These are phyloP conservation scores for Passalora sequoiae DNA, from an alignment of 2,329 filamentous ascomycete genomes.

Conservation along the genomic window DNA sequence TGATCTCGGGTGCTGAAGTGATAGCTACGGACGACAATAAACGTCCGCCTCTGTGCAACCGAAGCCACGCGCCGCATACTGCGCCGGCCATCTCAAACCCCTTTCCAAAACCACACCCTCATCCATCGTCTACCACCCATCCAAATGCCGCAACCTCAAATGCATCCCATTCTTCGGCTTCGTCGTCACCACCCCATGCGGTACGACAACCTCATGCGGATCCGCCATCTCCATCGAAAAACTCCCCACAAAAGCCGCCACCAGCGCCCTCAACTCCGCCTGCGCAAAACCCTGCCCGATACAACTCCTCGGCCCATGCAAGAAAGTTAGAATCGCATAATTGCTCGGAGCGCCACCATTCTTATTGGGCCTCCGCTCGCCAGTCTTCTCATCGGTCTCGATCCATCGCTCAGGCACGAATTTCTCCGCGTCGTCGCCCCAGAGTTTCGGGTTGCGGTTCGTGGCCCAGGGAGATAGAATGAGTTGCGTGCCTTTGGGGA, in stretches of 20 bases:
- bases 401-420: conserved; percentile 47
- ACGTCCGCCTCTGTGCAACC: too few relatives aligned
- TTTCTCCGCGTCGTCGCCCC: conserved; percentile 39
- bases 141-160: conserved; percentile 21
- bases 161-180: conserved; percentile 28
- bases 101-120: too few relatives aligned
- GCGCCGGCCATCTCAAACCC: too few relatives aligned
- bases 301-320: conserved; percentile 66
- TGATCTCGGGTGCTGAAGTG: too few relatives aligned
- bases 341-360: conserved; percentile 68
- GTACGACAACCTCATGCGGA: conserved; percentile 24
- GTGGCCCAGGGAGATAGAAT: conserved; percentile 40
- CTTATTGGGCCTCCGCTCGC: conserved; percentile 35
- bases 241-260: conserved; percentile 27
- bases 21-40: too few relatives aligned
- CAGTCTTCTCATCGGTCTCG: conserved; percentile 29
- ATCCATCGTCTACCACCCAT: conserved; percentile 21
- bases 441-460: conserved; percentile 40
- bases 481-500: conserved; percentile 38
- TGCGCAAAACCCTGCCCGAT: conserved; percentile 72
- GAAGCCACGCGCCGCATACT: too few relatives aligned
- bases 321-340: conserved; percentile 24
- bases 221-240: conserved; percentile 27
- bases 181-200: conserved; percentile 25
- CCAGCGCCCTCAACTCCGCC: conserved; percentile 28